phyloP scores from a whole-genome alignment of 2,329 filamentous ascomycete genomes.

The Neonectria faginata region DNA sequence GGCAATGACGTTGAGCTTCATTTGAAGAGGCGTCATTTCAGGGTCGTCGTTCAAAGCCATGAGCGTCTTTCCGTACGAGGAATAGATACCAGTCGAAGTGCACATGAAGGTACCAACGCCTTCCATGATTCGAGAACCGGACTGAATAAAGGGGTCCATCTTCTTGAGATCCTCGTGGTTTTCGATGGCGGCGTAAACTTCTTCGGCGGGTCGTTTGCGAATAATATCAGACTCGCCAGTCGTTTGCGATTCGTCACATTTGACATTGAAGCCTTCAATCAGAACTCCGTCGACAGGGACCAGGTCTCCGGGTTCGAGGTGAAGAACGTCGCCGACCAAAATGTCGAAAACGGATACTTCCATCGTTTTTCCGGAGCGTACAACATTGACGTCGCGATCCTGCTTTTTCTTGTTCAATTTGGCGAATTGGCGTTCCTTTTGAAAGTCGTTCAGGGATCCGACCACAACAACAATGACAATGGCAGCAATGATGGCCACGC shows the following conservation, averaged over 20 bases:
- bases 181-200: conserved; percentile 77
- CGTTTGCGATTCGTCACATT: conserved; percentile 81
- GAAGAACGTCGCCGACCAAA: conserved; percentile 76
- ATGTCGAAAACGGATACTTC: conserved; percentile 78
- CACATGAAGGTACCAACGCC: conserved; percentile 80
- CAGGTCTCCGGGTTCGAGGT: conserved; percentile 80
- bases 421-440: conserved; percentile 84
- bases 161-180: conserved; percentile 75
- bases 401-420: conserved; percentile 84
- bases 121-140: conserved; percentile 81
- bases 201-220: conserved; percentile 74
- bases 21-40: conserved; percentile 81
- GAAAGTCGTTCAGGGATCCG: conserved; percentile 82
- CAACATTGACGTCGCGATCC: conserved; percentile 77
- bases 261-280: conserved; percentile 78
- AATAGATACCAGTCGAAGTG: conserved; percentile 79
- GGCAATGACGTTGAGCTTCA: conserved; percentile 79
- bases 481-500: conserved; percentile 84
- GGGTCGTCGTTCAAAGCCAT: conserved; percentile 79
- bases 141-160: conserved; percentile 87
- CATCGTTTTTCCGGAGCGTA: conserved; percentile 76
- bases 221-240: conserved; percentile 84
- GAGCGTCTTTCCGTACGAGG: conserved; percentile 80
- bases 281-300: conserved; percentile 80
- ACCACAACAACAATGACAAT: conserved; percentile 82